phyloP scores from a whole-genome alignment of 352 stramenopile genomes.

The Phytopythium mirpurense region DNA sequence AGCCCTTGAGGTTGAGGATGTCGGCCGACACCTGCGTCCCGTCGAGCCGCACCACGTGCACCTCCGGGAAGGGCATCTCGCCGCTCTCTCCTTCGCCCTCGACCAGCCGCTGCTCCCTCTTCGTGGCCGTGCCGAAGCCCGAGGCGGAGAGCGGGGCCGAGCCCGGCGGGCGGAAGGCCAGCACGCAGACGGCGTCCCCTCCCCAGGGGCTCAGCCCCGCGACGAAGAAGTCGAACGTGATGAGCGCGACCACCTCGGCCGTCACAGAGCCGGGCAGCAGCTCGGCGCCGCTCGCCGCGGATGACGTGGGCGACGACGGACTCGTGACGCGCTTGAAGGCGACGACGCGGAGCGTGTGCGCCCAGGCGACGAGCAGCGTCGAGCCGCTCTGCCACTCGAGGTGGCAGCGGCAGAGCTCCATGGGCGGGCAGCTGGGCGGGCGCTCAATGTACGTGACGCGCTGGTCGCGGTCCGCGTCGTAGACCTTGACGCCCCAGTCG shows the following conservation, averaged over 20 bases:
- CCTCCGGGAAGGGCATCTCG: constrained; percentile 75
- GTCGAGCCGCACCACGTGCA: constrained; percentile 85
- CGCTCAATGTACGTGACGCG: constrained; percentile 82
- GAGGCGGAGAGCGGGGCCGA: constrained; percentile 17
- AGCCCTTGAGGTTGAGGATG: constrained; percentile 68
- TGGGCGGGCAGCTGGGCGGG: constrained; percentile 67
- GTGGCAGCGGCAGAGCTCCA: constrained; percentile 80
- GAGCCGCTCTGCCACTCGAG: constrained; percentile 63
- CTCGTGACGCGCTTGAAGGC: constrained; percentile 51
- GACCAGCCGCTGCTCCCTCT: constrained; percentile 38
- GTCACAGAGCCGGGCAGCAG: constrained; percentile 27
- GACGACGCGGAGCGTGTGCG: constrained; percentile 70
- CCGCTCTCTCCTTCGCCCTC: constrained; percentile 66
- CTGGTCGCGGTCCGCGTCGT: constrained; percentile 66
- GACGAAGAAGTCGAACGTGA: constrained; percentile 85
- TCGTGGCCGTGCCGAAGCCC: constrained; percentile 19
- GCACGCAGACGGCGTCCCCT: constrained; percentile 46
- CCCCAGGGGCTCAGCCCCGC: constrained; percentile 69
- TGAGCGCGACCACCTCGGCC: constrained; percentile 61
- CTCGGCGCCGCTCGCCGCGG: constrained; percentile 18
- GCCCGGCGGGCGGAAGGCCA: constrained; percentile 66
- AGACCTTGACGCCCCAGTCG: constrained; percentile 85
- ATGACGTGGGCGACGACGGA: constrained; percentile 29
- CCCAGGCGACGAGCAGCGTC: constrained; percentile 71
- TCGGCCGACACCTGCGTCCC: constrained; percentile 85